phyloP scores from a whole-genome alignment of 129 eudicot species.

The Flaveria ramosissima region DNA sequence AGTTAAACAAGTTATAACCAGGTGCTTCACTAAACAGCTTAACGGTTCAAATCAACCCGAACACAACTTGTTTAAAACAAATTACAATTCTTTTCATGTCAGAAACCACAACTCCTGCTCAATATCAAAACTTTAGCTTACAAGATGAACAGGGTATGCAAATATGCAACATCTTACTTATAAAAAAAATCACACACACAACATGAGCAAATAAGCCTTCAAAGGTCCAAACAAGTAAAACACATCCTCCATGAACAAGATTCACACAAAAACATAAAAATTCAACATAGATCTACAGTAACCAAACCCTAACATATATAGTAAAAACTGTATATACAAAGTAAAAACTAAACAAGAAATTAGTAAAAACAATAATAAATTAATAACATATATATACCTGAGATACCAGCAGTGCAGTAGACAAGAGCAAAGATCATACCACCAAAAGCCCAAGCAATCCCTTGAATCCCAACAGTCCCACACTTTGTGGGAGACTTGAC shows the following conservation, averaged over 20 bases:
- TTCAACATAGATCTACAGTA: constrained; percentile 4
- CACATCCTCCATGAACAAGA: neutral
- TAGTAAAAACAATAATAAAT: neutral
- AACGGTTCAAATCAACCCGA: no score
- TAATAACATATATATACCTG: constrained; percentile 38
- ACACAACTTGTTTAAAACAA: no score
- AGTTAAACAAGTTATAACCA: no score
- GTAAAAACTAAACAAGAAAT: neutral
- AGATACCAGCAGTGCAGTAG: constrained; percentile 87
- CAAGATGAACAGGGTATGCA: neutral
- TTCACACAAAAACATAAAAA: neutral
- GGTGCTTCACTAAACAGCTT: no score
- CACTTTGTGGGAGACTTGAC: constrained; percentile 52
- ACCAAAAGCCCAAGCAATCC: constrained; percentile 97
- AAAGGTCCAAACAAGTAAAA: neutral
- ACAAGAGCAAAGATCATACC: constrained; percentile 94
- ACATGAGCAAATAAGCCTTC: neutral
- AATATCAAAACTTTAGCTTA: neutral
- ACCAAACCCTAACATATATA: neutral
- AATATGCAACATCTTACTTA: neutral
- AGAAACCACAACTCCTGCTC: neutral
- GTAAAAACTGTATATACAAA: neutral
- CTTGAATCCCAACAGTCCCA: constrained; percentile 89
- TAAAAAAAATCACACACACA: neutral
- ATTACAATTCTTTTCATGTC: neutral